phyloP scores from a whole-genome alignment of 2,329 filamentous ascomycete species.

The Fusarium piperis region DNA sequence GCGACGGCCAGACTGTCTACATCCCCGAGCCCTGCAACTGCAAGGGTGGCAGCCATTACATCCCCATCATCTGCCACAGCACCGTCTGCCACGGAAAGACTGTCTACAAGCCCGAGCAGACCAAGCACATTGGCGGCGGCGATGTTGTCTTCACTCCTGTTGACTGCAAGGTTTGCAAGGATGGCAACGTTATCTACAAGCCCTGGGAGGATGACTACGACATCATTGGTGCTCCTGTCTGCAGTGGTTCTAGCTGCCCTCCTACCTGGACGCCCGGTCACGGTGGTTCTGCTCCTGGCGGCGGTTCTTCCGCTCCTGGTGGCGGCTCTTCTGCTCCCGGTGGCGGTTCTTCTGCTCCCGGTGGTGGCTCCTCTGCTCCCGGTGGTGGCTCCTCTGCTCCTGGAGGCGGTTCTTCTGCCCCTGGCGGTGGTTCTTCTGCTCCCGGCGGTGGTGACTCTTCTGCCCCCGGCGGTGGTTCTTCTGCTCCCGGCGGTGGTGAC shows the following conservation, averaged over 20 bases:
- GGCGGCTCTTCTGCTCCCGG: background rate
- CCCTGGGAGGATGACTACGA: slow-evolving; percentile 30
- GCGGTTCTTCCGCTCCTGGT: background rate
- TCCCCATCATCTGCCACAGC: slow-evolving; percentile 29
- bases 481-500: background rate
- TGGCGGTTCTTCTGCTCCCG: background rate
- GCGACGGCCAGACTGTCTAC: slow-evolving; percentile 32
- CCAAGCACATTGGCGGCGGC: slow-evolving; percentile 19
- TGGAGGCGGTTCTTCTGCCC: background rate
- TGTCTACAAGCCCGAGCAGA: slow-evolving; percentile 39
- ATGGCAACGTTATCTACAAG: slow-evolving; percentile 36
- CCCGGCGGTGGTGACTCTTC: background rate
- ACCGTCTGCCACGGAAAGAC: slow-evolving; percentile 27
- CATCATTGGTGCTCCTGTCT: slow-evolving; percentile 3
- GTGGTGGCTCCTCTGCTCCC: background rate
- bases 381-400: background rate
- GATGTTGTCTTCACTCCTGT: slow-evolving; percentile 24
- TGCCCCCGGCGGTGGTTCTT: background rate
- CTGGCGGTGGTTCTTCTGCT: background rate
- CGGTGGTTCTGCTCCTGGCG: background rate
- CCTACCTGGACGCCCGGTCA: background rate
- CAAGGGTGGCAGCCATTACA: slow-evolving; percentile 32
- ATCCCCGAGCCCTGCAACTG: slow-evolving; percentile 30
- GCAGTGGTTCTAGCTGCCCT: slow-evolving; percentile 13
- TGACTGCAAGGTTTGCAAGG: slow-evolving; percentile 24